Evolutionary conservation across 768 basidiomycete genomes (phyloP).

Genomic region (Paxillus involutus): DNA sequence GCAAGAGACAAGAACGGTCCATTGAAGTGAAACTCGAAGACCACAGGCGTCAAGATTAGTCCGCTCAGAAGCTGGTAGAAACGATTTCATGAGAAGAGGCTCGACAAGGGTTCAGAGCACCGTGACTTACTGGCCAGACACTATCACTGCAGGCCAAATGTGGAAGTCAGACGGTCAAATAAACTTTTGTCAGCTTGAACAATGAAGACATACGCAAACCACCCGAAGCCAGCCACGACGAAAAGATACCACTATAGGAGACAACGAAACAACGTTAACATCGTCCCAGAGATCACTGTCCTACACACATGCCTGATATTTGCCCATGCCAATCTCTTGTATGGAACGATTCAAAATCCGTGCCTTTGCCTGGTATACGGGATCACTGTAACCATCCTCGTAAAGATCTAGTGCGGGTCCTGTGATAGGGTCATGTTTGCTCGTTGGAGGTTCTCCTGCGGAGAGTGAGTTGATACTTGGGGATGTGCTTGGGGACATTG

Average conservation of each 20-base stretch:
- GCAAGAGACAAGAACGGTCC: slow-evolving; percentile 51
- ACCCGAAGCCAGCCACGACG: slow-evolving; percentile 40
- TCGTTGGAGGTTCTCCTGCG: background rate
- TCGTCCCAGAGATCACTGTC: background rate
- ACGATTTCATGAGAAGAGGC: background rate
- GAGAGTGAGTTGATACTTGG: background rate
- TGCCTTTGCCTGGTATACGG: slow-evolving; percentile 51
- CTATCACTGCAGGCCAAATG: slow-evolving; percentile 28
- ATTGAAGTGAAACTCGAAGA: slow-evolving; percentile 48
- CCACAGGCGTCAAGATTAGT: slow-evolving; percentile 46
- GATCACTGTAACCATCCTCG: slow-evolving; percentile 39
- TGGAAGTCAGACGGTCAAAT: background rate
- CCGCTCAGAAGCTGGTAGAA: slow-evolving; percentile 37
- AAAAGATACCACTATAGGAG: slow-evolving; percentile 37
- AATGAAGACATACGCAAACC: slow-evolving; percentile 39
- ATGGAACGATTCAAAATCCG: slow-evolving; percentile 45
- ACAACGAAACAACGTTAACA: background rate
- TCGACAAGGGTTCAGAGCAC: background rate
- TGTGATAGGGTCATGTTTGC: background rate
- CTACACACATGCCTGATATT: slow-evolving; percentile 43
- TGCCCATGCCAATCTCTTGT: slow-evolving; percentile 58
- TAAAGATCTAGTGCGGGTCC: slow-evolving; percentile 26
- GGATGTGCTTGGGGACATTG: background rate
- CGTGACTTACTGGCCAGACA: slow-evolving; percentile 41
- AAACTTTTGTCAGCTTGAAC: background rate